These are phyloP conservation scores for Pythium biforme DNA, from an alignment of 352 stramenopile species.

Conservation along the genomic window DNA sequence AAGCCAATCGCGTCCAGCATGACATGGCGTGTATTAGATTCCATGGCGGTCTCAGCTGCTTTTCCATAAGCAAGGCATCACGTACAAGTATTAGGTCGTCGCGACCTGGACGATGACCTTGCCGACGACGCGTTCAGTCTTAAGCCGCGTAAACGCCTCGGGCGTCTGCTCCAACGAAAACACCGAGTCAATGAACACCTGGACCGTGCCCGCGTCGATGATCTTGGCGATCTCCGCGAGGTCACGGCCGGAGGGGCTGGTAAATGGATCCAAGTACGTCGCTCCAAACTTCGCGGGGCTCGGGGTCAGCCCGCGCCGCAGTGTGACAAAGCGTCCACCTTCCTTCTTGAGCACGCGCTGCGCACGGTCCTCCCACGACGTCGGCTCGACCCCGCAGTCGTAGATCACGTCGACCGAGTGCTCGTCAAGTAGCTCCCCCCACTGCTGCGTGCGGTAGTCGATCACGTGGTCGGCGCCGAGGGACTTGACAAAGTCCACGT, in stretches of 20 bases:
- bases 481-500: constrained; percentile 33
- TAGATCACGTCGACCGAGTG: constrained; percentile 21
- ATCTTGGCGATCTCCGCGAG: constrained; percentile 32
- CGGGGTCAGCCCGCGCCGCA: constrained; percentile 4
- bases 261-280: constrained; percentile 2
- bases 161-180: constrained; percentile 33
- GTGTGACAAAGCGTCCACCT: constrained; percentile 1
- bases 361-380: constrained; percentile 34
- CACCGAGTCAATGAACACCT: constrained; percentile 24
- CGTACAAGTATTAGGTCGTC: too few species aligned
- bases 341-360: constrained; percentile 27
- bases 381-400: constrained; percentile 24
- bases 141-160: constrained; percentile 36
- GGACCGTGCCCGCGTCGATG: constrained; percentile 27
- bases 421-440: constrained; percentile 2
- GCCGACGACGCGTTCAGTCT: constrained; percentile 36
- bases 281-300: constrained; percentile 8
- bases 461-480: constrained; percentile 43
- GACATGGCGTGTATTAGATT: too few species aligned
- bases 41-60: too few species aligned
- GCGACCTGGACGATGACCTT: constrained; percentile 16
- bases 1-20: too few species aligned
- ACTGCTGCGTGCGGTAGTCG: constrained; percentile 41
- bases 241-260: constrained; percentile 22
- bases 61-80: too few species aligned